Base-by-base conservation (phyloP, 352 stramenopile species). In the Pythium rhizo-oryzae region DNA sequence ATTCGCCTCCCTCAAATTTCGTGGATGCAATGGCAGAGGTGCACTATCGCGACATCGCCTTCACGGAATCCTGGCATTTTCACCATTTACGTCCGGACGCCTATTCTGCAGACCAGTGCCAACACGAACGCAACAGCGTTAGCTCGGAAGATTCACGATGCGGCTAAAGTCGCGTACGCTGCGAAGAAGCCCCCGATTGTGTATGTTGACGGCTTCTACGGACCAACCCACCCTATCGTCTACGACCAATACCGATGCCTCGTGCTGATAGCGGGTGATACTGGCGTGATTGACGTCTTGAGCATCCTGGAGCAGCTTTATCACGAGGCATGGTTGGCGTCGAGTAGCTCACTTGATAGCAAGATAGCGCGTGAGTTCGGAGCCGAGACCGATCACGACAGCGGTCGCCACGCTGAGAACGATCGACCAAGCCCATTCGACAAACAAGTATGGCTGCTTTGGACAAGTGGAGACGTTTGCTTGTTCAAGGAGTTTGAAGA, bases 401-500 rank as follows among this genome's bases (percentile, higher is more conserved):
- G 33, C 15, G 12, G 18, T 21, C 25, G 1, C 12, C 50, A 39
- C 12, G 8, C 28, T 18, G 23, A 54, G 19, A 16, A 19, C 16
- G 21, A 5, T 59, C n/a, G 15, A 57, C 8, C 13, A 4, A 11
- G 2, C 55, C 25, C 28, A 15, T 53, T 54, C n/a, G 43, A 52
- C n/a, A 56, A 33, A 2, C 59, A 73, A 28, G 55, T 79, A 15
- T 79, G 73, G 73, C 37, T 79, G 18, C 28, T 77, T 4, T 79
- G 73, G 73, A 64, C 69, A 0, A 68, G 65, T 51, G 43, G 52
- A 19, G 73, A 79, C 35, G 39, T 72, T 4, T 73, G 66, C 28
- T 37, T 79, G 24, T 75, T 77, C 49, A 75, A 65, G 39, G 73
- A 79, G 46, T 79, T 79, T 37, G 73, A 79, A n/a, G 60, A 67